phyloP scores from a whole-genome alignment of 805 yeast species.

The Brettanomyces naardenensis region DNA sequence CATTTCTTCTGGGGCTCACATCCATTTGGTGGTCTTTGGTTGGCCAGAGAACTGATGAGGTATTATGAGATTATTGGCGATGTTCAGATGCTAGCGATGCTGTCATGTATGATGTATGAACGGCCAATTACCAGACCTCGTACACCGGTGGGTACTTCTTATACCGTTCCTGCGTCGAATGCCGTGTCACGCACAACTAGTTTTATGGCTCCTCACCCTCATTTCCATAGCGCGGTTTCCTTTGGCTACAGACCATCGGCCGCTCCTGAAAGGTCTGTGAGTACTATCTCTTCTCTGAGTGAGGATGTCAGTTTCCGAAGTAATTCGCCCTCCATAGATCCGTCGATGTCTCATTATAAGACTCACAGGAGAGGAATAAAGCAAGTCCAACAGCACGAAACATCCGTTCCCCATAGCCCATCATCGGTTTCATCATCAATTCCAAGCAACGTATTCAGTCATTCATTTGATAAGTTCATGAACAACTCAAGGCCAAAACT shows the following conservation, averaged over 20 bases:
- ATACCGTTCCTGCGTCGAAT: slow-evolving; percentile 9
- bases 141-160: slow-evolving; percentile 42
- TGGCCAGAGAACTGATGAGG: slow-evolving; percentile 50
- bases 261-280: slow-evolving; percentile 16
- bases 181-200: neutral
- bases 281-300: slow-evolving; percentile 19
- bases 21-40: slow-evolving; percentile 66
- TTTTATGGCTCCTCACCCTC: neutral
- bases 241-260: slow-evolving; percentile 11
- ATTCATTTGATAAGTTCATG: slow-evolving; percentile 11
- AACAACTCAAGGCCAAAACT: neutral
- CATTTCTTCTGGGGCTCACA: slow-evolving; percentile 71
- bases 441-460: slow-evolving; percentile 16
- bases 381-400: slow-evolving; percentile 6
- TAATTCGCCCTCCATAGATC: too few relatives aligned
- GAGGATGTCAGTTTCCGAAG: slow-evolving; percentile 15
- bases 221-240: slow-evolving; percentile 10
- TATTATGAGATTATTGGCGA: slow-evolving; percentile 61
- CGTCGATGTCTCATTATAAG: too few relatives aligned
- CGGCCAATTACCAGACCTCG: slow-evolving; percentile 22
- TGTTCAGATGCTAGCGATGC: slow-evolving; percentile 85
- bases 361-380: slow-evolving; percentile 21
- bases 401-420: slow-evolving; percentile 4
- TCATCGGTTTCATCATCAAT: slow-evolving; percentile 9
- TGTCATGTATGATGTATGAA: slow-evolving; percentile 63